Percentiles rank a stretch among this genome's conserved stretches.
These are phyloP conservation scores for Tetrahymena elliotti DNA, from an alignment of 73 alveolate species.

Conservation along the genomic window DNA sequence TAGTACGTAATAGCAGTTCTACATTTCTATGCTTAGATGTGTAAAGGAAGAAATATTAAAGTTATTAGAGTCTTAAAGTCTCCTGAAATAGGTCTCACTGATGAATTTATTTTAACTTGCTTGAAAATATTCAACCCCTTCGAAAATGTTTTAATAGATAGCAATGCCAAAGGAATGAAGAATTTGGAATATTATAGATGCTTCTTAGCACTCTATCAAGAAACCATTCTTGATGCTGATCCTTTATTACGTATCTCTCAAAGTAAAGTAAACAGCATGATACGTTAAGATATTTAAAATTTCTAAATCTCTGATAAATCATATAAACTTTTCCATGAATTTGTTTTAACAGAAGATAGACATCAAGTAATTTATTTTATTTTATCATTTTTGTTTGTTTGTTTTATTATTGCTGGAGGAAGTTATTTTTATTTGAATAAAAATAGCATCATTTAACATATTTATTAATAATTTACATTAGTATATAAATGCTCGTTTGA, in stretches of 20 bases:
- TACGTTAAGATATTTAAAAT: not conserved
- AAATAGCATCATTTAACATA: too few species aligned
- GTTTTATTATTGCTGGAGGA: too few species aligned
- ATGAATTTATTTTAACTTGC: not conserved
- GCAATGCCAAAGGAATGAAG: not conserved
- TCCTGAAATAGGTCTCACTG: not conserved
- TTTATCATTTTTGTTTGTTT: not conserved
- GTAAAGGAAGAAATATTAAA: not conserved
- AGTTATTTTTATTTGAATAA: too few species aligned
- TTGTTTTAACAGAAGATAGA: not conserved
- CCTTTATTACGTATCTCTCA: not conserved
- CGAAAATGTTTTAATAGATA: not conserved
- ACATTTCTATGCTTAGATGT: not conserved
- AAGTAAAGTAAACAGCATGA: not conserved
- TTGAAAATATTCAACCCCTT: not conserved
- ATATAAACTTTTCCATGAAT: not conserved
- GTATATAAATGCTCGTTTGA: not conserved
- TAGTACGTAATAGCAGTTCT: not conserved
- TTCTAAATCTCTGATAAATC: not conserved
- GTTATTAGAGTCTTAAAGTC: not conserved
- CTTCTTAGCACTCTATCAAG: not conserved
- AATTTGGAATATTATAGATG: not conserved
- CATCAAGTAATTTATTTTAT: not conserved
- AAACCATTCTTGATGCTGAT: not conserved
- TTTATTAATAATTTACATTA: too few species aligned